Evolutionary conservation across 2,329 filamentous ascomycete genomes (phyloP), one percentile per base, ranked within the genome.

Genomic region (Penicillium concentricum): DNA sequence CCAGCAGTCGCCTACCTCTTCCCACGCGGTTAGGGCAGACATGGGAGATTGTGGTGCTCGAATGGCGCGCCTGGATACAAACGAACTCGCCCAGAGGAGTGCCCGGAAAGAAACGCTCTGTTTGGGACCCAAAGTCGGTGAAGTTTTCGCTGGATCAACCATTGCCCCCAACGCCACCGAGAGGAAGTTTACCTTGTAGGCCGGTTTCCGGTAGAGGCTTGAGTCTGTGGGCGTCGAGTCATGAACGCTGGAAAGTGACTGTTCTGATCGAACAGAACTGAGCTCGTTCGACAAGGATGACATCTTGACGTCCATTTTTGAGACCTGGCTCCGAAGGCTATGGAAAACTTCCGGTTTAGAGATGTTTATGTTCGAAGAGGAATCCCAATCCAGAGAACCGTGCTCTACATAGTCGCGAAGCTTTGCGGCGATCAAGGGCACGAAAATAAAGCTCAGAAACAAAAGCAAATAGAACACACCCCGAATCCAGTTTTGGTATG

Each of bases 1-100:
- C 89, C 91, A 97, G 74, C 91, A 95, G 60, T 97, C 90, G 20
- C 89, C 90, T 34, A 88, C 82, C 47, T 96, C 90, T 10, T 86
- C 79, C 91, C 92, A 96, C 4, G 79, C 75, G 2, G 75, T 70
- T 2, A 96, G 79, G 0, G 89, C 91, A 0, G 79, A 72, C n/a
- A 76, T 67, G 0, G 82, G 80, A 1, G 80, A 75, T 20, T 66
- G 60, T 15, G 72, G 67, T 64, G 64, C 44, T 50, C 51, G 65
- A 51, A 64, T 53, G 16, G 54, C 16, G 20, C 39, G 34, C 8
- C 32, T 26, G 1, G 55, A 10, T 10, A 42, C 4, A 12, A 56
- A 39, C 2, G 44, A 15, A 18, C n/a, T 46, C 18, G 38, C 24
- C 24, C 57, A 39, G 54, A 54, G 30, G 13, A 67, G 15, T 56